Percentiles rank a stretch among this genome's conserved stretches.
These are phyloP conservation scores for Kwoniella sp. DNA, from an alignment of 768 basidiomycete species.

Conservation along the genomic window DNA sequence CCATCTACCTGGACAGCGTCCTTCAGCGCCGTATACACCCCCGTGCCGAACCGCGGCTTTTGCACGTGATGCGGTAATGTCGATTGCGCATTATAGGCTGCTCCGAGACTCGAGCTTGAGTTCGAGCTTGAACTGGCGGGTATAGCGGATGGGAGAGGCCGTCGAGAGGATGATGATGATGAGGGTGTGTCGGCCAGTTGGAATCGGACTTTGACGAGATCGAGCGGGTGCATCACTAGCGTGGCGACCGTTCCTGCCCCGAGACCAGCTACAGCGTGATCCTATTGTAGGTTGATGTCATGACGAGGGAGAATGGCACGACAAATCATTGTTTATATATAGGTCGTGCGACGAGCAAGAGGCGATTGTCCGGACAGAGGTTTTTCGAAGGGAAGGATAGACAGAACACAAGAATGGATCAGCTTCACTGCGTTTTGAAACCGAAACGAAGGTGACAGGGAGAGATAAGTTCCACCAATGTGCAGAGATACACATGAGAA, in stretches of 20 bases:
- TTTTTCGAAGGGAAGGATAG: too few species aligned
- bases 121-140: constrained; percentile 16
- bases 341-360: too few species aligned
- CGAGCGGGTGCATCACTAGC: constrained; percentile 94
- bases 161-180: constrained; percentile 11
- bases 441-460: too few species aligned
- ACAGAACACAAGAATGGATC: too few species aligned
- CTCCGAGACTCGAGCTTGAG: constrained; percentile 2
- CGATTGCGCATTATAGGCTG: constrained; percentile 11
- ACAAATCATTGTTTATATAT: too few species aligned
- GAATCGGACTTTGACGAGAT: constrained; percentile 89
- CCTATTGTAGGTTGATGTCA: constrained; percentile 63
- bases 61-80: constrained; percentile 24
- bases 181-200: constrained; percentile 74
- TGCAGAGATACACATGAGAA: too few species aligned
- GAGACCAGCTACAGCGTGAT: constrained; percentile 92
- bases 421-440: too few species aligned
- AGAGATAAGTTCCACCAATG: too few species aligned
- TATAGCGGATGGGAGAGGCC: background rate
- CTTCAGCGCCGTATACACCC: constrained; percentile 71
- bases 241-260: constrained; percentile 90
- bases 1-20: constrained; percentile 76
- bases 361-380: too few species aligned
- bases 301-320: too few species aligned
- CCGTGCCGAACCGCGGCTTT: constrained; percentile 56